Evolutionary conservation across 2,329 filamentous ascomycete species (phyloP).

Genomic region (Xylaria sp.): DNA sequence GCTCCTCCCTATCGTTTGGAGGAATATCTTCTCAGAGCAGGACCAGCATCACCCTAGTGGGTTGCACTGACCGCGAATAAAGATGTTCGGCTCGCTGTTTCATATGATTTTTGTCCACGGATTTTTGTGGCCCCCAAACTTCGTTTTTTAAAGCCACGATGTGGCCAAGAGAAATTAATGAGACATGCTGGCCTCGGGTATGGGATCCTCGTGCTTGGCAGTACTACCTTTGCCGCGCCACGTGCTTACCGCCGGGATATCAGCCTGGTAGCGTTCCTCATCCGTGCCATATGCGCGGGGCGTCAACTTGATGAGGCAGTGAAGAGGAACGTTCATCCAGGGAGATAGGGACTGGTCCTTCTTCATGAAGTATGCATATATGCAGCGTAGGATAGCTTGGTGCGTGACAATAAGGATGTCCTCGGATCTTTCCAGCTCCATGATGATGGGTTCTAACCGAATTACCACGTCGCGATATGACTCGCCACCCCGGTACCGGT

Average conservation of each 20-base stretch:
- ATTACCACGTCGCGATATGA: conserved; percentile 97
- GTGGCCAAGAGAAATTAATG: conserved; percentile 25
- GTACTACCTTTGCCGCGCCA: conserved; percentile 93
- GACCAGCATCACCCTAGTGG: background rate
- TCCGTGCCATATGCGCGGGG: conserved; percentile 94
- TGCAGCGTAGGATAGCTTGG: conserved; percentile 94
- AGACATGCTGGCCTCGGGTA: conserved; percentile 44
- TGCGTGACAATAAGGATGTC: conserved; percentile 99
- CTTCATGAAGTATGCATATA: conserved; percentile 99
- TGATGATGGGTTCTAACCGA: conserved; percentile 97
- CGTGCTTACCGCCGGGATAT: conserved; percentile 95
- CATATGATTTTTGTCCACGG: background rate
- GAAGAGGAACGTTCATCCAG: conserved; percentile 98
- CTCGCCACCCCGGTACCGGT: conserved; percentile 96
- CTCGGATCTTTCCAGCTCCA: conserved; percentile 96
- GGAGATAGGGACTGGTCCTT: conserved; percentile 91
- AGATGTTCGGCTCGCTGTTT: conserved; percentile 2
- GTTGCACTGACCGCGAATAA: background rate
- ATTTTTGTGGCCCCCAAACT: background rate
- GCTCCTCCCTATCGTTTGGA: conserved; percentile 3
- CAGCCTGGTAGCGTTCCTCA: conserved; percentile 86
- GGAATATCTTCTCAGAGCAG: background rate
- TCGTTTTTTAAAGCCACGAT: background rate
- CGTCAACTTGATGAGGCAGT: conserved; percentile 96
- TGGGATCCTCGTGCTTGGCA: conserved; percentile 82